phyloP scores from a whole-genome alignment of 2,329 filamentous ascomycete genomes.

The Clonostachys byssicola region DNA sequence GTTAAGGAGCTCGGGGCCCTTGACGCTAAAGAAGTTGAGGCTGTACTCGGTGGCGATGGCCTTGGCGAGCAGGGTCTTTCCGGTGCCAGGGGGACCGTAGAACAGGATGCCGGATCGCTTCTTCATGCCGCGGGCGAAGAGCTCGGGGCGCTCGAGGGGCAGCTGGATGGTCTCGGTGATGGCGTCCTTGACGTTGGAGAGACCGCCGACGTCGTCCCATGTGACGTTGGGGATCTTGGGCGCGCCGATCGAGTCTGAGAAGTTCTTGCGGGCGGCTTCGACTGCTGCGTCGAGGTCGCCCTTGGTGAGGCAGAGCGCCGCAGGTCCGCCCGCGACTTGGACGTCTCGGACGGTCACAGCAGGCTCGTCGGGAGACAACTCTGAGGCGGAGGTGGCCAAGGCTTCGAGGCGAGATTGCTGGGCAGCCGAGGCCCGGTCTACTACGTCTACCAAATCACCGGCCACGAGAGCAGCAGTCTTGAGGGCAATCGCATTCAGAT shows the following conservation, averaged over 20 bases:
- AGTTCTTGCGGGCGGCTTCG: constrained; percentile 94
- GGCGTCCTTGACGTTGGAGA: constrained; percentile 94
- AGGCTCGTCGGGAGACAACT: constrained; percentile 7
- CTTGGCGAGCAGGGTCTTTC: constrained; percentile 89
- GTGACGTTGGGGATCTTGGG: constrained; percentile 97
- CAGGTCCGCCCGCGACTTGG: constrained; percentile 79
- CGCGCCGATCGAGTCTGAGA: constrained; percentile 93
- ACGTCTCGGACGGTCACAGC: constrained; percentile 71
- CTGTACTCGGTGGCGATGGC: constrained; percentile 92
- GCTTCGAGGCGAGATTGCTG: constrained; percentile 71
- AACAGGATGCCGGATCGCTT: constrained; percentile 92
- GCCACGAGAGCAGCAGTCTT: constrained; percentile 96
- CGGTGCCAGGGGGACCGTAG: constrained; percentile 86
- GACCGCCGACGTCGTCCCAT: constrained; percentile 93
- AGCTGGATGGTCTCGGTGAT: constrained; percentile 95
- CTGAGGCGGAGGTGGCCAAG: constrained; percentile 45
- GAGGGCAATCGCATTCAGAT: constrained; percentile 78
- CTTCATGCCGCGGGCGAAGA: constrained; percentile 97
- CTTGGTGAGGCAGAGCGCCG: constrained; percentile 73
- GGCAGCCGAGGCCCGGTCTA: constrained; percentile 81
- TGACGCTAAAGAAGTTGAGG: constrained; percentile 91
- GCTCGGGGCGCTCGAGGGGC: constrained; percentile 83
- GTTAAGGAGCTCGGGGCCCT: constrained; percentile 86
- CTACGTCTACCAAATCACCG: constrained; percentile 89
- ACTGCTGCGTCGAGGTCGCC: constrained; percentile 89